Evolutionary conservation across 441 rosid species (phyloP).

Genomic region (Gossypium armourianum): DNA sequence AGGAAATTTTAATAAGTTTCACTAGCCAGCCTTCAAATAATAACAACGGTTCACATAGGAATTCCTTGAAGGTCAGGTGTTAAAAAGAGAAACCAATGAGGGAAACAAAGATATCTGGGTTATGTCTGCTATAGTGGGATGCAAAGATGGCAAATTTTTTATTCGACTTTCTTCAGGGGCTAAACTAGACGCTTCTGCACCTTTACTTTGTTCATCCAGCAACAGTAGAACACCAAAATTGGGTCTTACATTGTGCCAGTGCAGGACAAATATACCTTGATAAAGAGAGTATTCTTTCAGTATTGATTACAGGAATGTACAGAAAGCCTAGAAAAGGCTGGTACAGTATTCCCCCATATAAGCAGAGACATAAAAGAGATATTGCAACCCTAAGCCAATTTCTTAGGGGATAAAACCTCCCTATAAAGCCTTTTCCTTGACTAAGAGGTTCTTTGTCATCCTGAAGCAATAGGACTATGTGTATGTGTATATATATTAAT

Average conservation of each 20-base stretch:
- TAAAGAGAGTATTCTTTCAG: not conserved
- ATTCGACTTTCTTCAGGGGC: not conserved
- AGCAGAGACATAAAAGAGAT: conserved; percentile 1
- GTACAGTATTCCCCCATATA: conserved; percentile 1
- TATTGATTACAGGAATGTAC: not conserved
- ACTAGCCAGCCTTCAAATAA: not conserved
- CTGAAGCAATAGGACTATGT: not conserved
- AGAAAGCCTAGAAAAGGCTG: conserved; percentile 2
- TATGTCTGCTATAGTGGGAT: conserved; percentile 17
- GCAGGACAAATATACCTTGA: not conserved
- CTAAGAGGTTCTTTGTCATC: conserved; percentile 4
- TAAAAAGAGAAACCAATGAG: not conserved
- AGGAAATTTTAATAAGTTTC: not conserved
- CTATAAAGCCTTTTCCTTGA: not conserved
- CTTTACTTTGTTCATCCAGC: conserved; percentile 6
- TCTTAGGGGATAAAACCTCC: conserved; percentile 1
- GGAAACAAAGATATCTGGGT: not conserved
- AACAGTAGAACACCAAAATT: not conserved
- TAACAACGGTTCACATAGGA: conserved; percentile 4
- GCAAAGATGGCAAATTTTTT: conserved; percentile 19
- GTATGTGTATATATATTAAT: not conserved
- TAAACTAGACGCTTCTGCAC: not conserved
- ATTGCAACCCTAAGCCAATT: not conserved
- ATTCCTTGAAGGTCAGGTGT: not conserved
- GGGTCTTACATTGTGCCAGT: not conserved